Base-by-base conservation (phyloP, 169 alveolate genomes). In the Besnoitia besnoiti region DNA sequence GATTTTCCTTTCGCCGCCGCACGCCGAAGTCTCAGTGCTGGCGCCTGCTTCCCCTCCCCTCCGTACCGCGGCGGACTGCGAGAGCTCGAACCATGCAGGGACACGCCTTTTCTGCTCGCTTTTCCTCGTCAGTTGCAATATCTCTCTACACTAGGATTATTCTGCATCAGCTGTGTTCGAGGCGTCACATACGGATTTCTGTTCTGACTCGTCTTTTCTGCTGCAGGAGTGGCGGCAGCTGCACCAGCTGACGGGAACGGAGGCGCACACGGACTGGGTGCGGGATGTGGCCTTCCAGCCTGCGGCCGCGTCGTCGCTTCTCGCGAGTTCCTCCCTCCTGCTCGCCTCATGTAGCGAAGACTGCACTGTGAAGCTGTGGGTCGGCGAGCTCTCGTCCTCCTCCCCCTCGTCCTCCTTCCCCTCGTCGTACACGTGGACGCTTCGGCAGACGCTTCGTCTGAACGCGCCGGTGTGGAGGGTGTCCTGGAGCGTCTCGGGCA, bases 251-350 rank as follows among this genome's bases (percentile, higher is more conserved):
- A 85, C 85, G 61, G 42, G 91, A 21, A 91, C 90, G 80, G 85
- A 87, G n/a, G 92, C 85, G 50, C 98, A 97, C 95, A 85, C 95
- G 14, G 97, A 96, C 85, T 97, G 98, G 98, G 98, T 97, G 42
- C 91, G 99, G 82, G 98, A 96, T 76, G 98, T 98, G 47, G 98
- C 98, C 24, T 98, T 98, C 98, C 93, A 97, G 90, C 97, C 98
- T 39, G 94, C 94, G 47, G 94, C 95, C 27, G 97, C 96, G 47
- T 39, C 92, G 24, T 39, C 92, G 27, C 44, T 88, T 3, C 90
- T 94, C 30, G 51, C 51, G 44, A 67, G 90, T 19, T 51, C 85
- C 49, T 44, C 94, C 67, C 93, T 92, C 42, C 96, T 96, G 73
- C 89, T 94, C 79, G 98, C 98, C 80, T 94, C 97, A 44, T 96